These are phyloP conservation scores for Hippophae tibetana DNA, from an alignment of 306 rosid species.

Conservation along the genomic window DNA sequence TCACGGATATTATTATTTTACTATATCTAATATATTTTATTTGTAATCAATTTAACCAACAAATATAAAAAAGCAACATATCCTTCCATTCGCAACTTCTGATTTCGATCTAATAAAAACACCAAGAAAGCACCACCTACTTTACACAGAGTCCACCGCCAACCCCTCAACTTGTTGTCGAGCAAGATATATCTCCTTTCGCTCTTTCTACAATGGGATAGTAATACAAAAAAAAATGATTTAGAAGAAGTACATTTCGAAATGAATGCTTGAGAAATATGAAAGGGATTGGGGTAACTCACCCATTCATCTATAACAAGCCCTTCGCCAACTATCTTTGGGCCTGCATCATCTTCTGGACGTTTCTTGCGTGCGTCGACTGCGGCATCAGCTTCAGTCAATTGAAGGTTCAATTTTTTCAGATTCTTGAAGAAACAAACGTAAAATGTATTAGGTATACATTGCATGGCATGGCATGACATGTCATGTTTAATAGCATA, in stretches of 20 bases:
- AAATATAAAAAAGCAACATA: neutral
- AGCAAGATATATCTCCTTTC: conserved; percentile 93
- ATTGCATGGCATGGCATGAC: neutral
- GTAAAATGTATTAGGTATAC: conserved; percentile 1
- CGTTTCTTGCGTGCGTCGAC: conserved; percentile 73
- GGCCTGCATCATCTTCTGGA: conserved; percentile 65
- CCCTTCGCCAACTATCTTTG: conserved; percentile 75
- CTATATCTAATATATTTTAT: too few relatives aligned
- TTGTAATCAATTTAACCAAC: too few relatives aligned
- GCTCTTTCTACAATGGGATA: conserved; percentile 54
- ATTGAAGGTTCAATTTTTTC: conserved; percentile 61
- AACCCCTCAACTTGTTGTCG: conserved; percentile 67
- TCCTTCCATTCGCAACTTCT: neutral
- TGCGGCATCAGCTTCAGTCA: conserved; percentile 78
- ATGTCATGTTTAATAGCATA: neutral
- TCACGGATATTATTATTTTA: too few relatives aligned
- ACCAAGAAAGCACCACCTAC: conserved; percentile 17
- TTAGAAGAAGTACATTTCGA: neutral
- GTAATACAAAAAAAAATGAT: neutral
- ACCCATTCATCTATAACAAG: conserved; percentile 98
- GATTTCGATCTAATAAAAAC: conserved; percentile 14
- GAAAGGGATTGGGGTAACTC: conserved; percentile 15
- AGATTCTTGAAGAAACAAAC: conserved; percentile 29
- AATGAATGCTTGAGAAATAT: neutral
- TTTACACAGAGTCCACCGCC: conserved; percentile 51